Evolutionary conservation across 2,329 filamentous ascomycete species (phyloP).

Genomic region (Epichloe elymi): DNA sequence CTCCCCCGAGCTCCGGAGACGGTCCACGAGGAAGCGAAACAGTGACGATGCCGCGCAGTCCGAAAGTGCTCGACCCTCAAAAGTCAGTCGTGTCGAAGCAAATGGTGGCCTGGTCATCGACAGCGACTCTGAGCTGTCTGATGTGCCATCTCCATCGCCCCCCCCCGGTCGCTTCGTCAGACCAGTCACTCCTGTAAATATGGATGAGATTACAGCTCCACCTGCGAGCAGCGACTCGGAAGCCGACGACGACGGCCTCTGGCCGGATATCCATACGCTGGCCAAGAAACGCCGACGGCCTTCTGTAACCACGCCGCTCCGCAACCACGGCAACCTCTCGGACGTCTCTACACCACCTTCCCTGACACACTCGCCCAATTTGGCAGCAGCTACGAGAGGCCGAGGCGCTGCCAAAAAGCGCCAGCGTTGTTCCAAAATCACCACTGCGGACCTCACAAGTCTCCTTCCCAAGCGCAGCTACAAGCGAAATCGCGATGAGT

Average conservation of each 20-base stretch:
- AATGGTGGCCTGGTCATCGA: slow-evolving; percentile 13
- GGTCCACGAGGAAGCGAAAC: slow-evolving; percentile 41
- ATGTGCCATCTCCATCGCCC: slow-evolving; percentile 23
- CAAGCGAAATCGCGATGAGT: slow-evolving; percentile 25
- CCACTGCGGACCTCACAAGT: slow-evolving; percentile 40
- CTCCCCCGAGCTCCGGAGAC: slow-evolving; percentile 11
- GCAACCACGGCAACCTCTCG: slow-evolving; percentile 28
- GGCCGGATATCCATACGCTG: slow-evolving; percentile 40
- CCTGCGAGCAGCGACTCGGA: slow-evolving; percentile 40
- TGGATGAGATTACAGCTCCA: slow-evolving; percentile 39
- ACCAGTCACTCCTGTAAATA: slow-evolving; percentile 30
- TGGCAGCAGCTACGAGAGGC: slow-evolving; percentile 18
- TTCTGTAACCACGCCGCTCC: slow-evolving; percentile 24
- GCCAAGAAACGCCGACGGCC: slow-evolving; percentile 31
- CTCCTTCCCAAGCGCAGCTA: slow-evolving; percentile 40
- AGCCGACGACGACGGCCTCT: slow-evolving; percentile 28
- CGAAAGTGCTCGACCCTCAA: slow-evolving; percentile 24
- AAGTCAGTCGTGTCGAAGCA: slow-evolving; percentile 18
- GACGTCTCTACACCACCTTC: slow-evolving; percentile 52
- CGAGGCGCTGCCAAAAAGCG: slow-evolving; percentile 17
- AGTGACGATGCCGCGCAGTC: slow-evolving; percentile 30
- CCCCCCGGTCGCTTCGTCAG: slow-evolving; percentile 15
- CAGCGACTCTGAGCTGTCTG: slow-evolving; percentile 27
- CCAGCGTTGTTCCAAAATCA: slow-evolving; percentile 30
- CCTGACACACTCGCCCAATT: slow-evolving; percentile 53